Evolutionary conservation across 2,329 filamentous ascomycete genomes (phyloP).

Genomic region (Fusarium fujikuroi): DNA sequence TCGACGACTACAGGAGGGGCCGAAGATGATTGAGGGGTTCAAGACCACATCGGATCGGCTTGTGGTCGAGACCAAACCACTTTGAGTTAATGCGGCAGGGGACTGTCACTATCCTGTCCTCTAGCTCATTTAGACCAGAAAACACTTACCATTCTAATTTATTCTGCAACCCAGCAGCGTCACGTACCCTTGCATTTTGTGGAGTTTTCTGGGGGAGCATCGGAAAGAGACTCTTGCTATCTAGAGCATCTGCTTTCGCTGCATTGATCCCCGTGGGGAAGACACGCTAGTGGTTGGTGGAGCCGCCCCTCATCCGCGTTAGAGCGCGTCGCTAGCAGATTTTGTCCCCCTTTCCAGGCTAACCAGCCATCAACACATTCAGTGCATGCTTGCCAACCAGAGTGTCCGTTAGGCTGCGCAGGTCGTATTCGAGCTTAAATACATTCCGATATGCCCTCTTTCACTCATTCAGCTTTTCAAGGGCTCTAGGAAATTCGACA

Average conservation of each 20-base stretch:
- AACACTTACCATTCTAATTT: background rate
- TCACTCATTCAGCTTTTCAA: accelerated
- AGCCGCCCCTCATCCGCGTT: background rate
- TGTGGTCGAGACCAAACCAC: background rate
- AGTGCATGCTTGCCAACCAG: background rate
- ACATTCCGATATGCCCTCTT: background rate
- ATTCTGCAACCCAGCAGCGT: background rate
- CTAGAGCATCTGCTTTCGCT: background rate
- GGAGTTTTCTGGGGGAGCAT: background rate
- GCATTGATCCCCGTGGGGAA: background rate
- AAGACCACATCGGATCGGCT: background rate
- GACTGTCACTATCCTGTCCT: background rate
- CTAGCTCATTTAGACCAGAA: background rate
- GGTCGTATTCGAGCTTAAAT: background rate
- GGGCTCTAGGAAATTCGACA: too few relatives aligned
- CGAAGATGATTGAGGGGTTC: background rate
- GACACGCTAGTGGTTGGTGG: background rate
- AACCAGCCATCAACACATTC: background rate
- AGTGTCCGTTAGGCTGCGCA: accelerated
- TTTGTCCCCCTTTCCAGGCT: background rate
- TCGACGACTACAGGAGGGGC: background rate
- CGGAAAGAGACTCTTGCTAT: background rate
- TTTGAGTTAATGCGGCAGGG: background rate
- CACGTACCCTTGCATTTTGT: background rate
- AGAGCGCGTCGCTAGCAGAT: background rate